These are phyloP conservation scores for Kalmusia sp. DNA, from an alignment of 2,329 filamentous ascomycete genomes.

Conservation along the genomic window DNA sequence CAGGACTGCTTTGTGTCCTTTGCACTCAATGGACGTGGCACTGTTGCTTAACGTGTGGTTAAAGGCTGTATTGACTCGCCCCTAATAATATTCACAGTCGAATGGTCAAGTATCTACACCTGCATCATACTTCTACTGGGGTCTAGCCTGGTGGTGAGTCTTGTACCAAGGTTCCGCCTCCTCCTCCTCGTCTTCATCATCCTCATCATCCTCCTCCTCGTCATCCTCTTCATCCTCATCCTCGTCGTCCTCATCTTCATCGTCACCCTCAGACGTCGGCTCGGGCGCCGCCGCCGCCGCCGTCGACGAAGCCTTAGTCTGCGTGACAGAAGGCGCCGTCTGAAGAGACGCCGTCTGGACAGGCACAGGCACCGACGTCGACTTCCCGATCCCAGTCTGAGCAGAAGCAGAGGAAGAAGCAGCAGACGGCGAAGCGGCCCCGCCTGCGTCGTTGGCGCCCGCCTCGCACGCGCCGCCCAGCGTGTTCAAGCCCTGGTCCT, in stretches of 20 bases:
- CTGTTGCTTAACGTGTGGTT: no score
- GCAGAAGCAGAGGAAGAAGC: background rate
- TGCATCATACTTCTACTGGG: no score
- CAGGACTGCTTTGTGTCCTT: no score
- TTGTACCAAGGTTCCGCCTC: background rate
- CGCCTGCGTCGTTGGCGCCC: background rate
- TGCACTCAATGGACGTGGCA: no score
- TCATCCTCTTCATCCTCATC: conserved; percentile 5
- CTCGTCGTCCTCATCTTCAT: conserved; percentile 3
- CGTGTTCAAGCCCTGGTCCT: conserved; percentile 22
- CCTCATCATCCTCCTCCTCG: background rate
- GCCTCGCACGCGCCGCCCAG: conserved; percentile 19
- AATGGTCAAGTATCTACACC: no score
- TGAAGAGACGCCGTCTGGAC: background rate
- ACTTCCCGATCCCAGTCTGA: background rate
- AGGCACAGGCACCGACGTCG: background rate
- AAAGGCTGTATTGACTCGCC: no score
- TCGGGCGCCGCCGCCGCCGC: background rate
- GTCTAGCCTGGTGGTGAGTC: background rate
- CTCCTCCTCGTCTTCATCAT: background rate
- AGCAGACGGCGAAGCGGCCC: background rate
- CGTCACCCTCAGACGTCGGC: background rate
- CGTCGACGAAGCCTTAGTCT: background rate
- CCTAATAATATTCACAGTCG: no score
- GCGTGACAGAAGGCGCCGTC: background rate